These are phyloP conservation scores for Aeschynomene evenia DNA, from an alignment of 306 rosid genomes.

Conservation along the genomic window DNA sequence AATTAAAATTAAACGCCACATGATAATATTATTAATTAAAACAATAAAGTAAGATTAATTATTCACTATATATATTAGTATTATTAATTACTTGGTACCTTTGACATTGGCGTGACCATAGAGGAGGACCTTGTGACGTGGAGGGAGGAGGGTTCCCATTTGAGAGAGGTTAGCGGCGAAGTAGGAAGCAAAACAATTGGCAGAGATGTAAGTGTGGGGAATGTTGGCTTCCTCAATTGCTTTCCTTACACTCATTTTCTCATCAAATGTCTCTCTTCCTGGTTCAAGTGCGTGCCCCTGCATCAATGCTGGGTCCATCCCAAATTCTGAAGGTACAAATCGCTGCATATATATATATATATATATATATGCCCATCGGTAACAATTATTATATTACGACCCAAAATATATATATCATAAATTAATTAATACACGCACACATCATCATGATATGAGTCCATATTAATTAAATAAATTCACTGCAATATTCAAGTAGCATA, in stretches of 20 bases:
- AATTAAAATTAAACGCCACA: too few relatives aligned
- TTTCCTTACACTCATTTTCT: conserved; percentile 68
- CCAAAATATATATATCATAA: too few relatives aligned
- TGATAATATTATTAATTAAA: too few relatives aligned
- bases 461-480: too few relatives aligned
- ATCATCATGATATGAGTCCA: too few relatives aligned
- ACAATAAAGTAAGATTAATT: too few relatives aligned
- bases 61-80: too few relatives aligned
- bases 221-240: conserved; percentile 78
- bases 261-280: conserved; percentile 79
- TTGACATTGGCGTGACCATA: conserved; percentile 74
- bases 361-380: too few relatives aligned
- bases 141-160: conserved; percentile 65
- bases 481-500: too few relatives aligned
- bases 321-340: conserved; percentile 88
- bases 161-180: conserved; percentile 75
- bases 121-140: conserved; percentile 52
- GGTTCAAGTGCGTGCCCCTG: conserved; percentile 89
- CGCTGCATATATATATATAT: too few relatives aligned
- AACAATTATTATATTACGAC: too few relatives aligned
- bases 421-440: too few relatives aligned
- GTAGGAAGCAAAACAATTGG: conserved; percentile 75
- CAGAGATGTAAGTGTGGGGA: conserved; percentile 77
- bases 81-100: conserved; percentile 49
- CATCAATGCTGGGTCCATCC: conserved; percentile 74